phyloP scores from a whole-genome alignment of 2,329 filamentous ascomycete species.

The Botryosphaeria dothidea region DNA sequence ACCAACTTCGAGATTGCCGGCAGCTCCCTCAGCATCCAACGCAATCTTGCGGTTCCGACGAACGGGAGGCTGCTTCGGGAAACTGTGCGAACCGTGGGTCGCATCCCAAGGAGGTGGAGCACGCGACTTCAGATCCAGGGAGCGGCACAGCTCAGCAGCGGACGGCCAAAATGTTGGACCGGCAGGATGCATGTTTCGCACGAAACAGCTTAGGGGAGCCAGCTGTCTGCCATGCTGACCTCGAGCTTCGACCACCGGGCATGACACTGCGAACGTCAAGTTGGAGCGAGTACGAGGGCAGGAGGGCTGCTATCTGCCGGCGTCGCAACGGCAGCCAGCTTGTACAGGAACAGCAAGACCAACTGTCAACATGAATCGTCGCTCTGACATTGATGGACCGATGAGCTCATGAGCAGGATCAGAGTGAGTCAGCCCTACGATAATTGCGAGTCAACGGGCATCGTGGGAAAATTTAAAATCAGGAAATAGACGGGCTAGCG shows the following conservation, averaged over 20 bases:
- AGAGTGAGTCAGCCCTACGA: conserved; percentile 7
- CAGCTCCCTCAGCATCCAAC: not conserved
- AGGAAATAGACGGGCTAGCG: not conserved
- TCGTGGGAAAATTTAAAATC: not conserved
- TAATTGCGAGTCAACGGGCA: not conserved
- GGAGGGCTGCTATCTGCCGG: not conserved
- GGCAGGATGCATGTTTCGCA: conserved; percentile 8
- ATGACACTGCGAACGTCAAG: not conserved
- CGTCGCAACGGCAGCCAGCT: not conserved
- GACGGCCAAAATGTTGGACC: not conserved
- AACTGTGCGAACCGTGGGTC: conserved; percentile 1
- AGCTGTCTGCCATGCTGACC: not conserved
- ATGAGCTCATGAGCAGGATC: not conserved
- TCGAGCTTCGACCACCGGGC: conserved; percentile 4
- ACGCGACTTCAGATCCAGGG: not conserved
- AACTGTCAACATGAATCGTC: not conserved
- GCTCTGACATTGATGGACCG: not conserved
- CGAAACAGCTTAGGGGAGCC: conserved; percentile 11
- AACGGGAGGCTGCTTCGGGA: conserved; percentile 2
- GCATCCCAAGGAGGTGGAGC: not conserved
- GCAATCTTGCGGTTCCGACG: not conserved
- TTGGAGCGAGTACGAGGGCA: not conserved
- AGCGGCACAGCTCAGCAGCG: not conserved
- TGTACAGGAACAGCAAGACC: not conserved
- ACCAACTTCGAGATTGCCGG: not conserved